Percentiles rank a stretch among this genome's conserved stretches.
These are phyloP conservation scores for Mycosphaerella arachidis DNA, from an alignment of 2,329 filamentous ascomycete genomes.

Conservation along the genomic window DNA sequence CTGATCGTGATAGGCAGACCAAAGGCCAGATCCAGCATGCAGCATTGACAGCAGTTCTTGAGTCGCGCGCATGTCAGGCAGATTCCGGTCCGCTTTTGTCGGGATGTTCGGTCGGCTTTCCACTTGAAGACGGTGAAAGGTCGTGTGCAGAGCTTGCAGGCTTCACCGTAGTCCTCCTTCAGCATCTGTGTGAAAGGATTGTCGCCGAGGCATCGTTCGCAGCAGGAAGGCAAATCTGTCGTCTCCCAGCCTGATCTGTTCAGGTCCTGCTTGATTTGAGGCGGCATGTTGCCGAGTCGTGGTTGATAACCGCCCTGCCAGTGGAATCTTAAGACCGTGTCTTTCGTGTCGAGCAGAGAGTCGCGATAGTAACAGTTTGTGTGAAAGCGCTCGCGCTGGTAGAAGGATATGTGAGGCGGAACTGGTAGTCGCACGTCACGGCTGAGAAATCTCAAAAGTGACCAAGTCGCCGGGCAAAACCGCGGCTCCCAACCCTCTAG, in stretches of 20 bases:
- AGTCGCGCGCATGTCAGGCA: slow-evolving; percentile 93
- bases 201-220: slow-evolving; percentile 88
- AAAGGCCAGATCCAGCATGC: slow-evolving; percentile 96
- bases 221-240: slow-evolving; percentile 82
- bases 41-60: slow-evolving; percentile 98
- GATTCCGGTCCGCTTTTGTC: slow-evolving; percentile 90
- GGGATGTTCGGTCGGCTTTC: slow-evolving; percentile 85
- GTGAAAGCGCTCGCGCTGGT: not conserved
- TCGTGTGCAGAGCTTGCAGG: slow-evolving; percentile 72
- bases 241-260: slow-evolving; percentile 96
- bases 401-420: not conserved
- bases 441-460: not conserved
- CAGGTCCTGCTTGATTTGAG: slow-evolving; percentile 92
- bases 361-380: not conserved
- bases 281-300: slow-evolving; percentile 56
- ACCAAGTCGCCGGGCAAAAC: not conserved
- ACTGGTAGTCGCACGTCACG: not conserved
- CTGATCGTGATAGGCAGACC: slow-evolving; percentile 90
- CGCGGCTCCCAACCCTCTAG: not conserved
- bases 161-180: slow-evolving; percentile 85
- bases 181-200: slow-evolving; percentile 99
- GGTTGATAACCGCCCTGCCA: no score
- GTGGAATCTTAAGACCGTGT: not conserved
- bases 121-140: slow-evolving; percentile 95
- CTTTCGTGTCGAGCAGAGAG: not conserved